Evolutionary conservation across 1,284 basidiomycete genomes (phyloP).

Genomic region (Melampsora larici-populina): DNA sequence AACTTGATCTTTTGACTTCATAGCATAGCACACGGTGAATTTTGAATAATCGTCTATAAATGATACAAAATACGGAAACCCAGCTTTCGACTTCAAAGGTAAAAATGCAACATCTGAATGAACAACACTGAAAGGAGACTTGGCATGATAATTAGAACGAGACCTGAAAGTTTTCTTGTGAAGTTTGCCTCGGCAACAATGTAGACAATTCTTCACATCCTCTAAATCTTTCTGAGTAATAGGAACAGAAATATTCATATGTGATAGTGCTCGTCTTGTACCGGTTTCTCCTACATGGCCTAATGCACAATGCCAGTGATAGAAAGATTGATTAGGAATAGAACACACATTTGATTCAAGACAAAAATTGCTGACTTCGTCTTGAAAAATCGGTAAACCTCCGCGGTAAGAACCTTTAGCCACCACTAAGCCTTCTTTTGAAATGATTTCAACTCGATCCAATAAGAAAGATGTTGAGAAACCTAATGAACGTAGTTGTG

Average conservation of each 20-base stretch:
- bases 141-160: not conserved
- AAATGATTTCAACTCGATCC: too few species aligned
- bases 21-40: too few species aligned
- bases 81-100: too few species aligned
- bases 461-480: too few species aligned
- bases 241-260: not conserved
- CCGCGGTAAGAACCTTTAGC: too few species aligned
- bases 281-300: not conserved
- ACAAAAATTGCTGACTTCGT: not conserved
- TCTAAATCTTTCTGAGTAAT: not conserved
- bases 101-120: too few species aligned
- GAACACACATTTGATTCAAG: not conserved
- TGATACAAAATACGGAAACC: too few species aligned
- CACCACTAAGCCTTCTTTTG: too few species aligned
- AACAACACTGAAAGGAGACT: not conserved
- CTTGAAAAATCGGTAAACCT: not conserved
- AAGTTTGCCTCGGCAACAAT: not conserved
- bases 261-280: not conserved
- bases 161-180: not conserved
- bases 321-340: not conserved
- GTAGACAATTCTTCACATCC: not conserved
- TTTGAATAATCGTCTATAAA: too few species aligned
- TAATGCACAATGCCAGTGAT: not conserved
- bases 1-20: conserved; percentile 6
- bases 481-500: too few species aligned